Conservation (phyloP, 2,329 filamentous ascomycete genomes). For the Lecanicillium sp. region DNA sequence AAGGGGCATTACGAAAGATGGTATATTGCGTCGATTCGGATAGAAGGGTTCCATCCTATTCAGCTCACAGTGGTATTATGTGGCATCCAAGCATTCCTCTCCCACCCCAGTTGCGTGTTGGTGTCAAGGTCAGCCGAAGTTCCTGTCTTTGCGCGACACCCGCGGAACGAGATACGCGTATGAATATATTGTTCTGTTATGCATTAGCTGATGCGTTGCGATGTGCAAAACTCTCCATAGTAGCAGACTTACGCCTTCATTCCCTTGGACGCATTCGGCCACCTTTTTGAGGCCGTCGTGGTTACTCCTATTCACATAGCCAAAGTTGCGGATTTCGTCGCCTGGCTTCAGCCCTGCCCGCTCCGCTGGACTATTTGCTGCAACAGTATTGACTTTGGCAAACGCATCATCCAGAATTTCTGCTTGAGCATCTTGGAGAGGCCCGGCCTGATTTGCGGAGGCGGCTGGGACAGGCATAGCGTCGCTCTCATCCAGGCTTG, state of each 20-base stretch:
- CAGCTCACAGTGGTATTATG: slow-evolving; percentile 62
- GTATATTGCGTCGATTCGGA: no score
- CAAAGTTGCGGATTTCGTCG: slow-evolving; percentile 79
- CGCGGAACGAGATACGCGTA: slow-evolving; percentile 52
- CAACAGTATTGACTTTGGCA: slow-evolving; percentile 82
- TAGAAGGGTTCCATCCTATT: no score
- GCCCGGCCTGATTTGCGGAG: slow-evolving; percentile 14
- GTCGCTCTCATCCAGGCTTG: slow-evolving; percentile 50
- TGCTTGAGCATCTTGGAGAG: slow-evolving; percentile 21
- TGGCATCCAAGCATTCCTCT: slow-evolving; percentile 86
- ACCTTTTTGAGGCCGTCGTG: slow-evolving; percentile 81
- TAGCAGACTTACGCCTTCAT: slow-evolving; percentile 65
- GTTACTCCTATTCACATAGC: slow-evolving; percentile 73
- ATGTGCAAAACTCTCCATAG: no score
- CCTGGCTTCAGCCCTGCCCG: slow-evolving; percentile 71
- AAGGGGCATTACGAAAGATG: no score
- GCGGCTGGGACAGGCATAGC: slow-evolving; percentile 13
- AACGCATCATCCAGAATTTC: slow-evolving; percentile 41
- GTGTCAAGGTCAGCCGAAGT: slow-evolving; percentile 64
- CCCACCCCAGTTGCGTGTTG: slow-evolving; percentile 79
- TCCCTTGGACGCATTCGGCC: slow-evolving; percentile 81
- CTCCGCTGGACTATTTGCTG: slow-evolving; percentile 70
- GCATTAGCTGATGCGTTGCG: background rate
- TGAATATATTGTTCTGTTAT: slow-evolving; percentile 58
- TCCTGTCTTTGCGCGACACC: slow-evolving; percentile 39